These are phyloP conservation scores for Clausena lansium DNA, from an alignment of 345 rosid species.

Conservation along the genomic window DNA sequence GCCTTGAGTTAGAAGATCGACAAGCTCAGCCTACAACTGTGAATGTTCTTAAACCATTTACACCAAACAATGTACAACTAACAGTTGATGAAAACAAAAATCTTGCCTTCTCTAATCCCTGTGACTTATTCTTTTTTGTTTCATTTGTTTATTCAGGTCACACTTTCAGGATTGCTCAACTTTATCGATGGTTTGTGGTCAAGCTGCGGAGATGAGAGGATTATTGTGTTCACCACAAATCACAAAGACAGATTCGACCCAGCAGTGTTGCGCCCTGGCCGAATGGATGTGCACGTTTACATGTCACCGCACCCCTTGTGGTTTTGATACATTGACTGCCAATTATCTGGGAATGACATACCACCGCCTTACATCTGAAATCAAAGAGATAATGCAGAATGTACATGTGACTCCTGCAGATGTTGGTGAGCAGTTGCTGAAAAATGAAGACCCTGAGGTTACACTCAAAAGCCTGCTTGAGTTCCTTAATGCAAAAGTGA, in stretches of 20 bases:
- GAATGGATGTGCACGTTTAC: constrained; percentile 24
- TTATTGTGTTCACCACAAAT: background rate
- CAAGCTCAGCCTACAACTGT: background rate
- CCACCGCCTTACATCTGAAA: constrained; percentile 4
- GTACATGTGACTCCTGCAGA: constrained; percentile 17
- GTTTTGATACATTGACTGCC: constrained; percentile 9
- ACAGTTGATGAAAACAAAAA: background rate
- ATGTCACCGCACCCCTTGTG: constrained; percentile 21
- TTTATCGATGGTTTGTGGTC: background rate
- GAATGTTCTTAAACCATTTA: background rate
- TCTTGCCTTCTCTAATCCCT: background rate
- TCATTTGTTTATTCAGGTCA: background rate
- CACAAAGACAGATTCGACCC: background rate
- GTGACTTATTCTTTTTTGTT: background rate
- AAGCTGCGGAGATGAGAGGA: background rate
- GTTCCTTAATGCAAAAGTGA: background rate
- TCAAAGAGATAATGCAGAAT: background rate
- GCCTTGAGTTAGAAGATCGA: background rate
- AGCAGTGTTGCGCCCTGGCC: background rate
- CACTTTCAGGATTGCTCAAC: background rate
- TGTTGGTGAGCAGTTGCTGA: constrained; percentile 20
- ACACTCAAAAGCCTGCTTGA: background rate
- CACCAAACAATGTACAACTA: background rate
- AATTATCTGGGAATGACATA: constrained; percentile 14
- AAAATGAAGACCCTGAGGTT: constrained; percentile 5